phyloP scores from a whole-genome alignment of 331 rosid genomes.

The Dryas integrifolia region DNA sequence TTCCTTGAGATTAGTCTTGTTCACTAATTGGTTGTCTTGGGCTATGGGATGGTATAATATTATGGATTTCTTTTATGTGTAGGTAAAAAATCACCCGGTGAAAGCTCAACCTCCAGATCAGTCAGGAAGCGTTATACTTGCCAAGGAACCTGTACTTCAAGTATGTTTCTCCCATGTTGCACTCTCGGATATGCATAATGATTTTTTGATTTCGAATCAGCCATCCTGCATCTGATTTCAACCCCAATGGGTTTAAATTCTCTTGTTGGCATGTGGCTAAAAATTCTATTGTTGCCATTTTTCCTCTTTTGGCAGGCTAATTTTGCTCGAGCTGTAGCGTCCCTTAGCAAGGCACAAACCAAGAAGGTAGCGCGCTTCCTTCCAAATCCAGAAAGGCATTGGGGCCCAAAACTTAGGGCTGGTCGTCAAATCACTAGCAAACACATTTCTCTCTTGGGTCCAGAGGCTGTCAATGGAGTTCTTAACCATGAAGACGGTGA shows the following conservation, averaged over 20 bases:
- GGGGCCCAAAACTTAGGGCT: conserved; percentile 98
- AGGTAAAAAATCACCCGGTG: conserved; percentile 93
- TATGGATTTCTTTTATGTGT: conserved; percentile 10
- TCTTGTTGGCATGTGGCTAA: not conserved
- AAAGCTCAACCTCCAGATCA: conserved; percentile 82
- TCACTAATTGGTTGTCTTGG: not conserved
- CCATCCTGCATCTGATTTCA: no score
- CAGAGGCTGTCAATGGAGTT: conserved; percentile 57
- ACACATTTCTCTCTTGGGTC: conserved; percentile 81
- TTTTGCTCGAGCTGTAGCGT: conserved; percentile 82
- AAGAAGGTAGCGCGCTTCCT: conserved; percentile 90
- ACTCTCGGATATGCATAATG: not conserved
- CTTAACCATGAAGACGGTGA: conserved; percentile 55
- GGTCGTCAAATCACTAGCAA: conserved; percentile 89
- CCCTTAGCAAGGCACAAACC: conserved; percentile 91
- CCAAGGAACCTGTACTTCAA: conserved; percentile 89
- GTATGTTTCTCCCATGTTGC: conserved; percentile 41
- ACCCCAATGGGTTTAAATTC: no score
- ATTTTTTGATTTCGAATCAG: not conserved
- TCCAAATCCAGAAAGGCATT: conserved; percentile 92
- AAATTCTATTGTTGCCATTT: not conserved
- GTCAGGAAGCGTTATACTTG: conserved; percentile 83
- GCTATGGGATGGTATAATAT: not conserved
- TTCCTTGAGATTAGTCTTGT: not conserved
- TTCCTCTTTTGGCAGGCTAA: conserved; percentile 55